Evolutionary conservation across 345 rosid genomes (phyloP).

Genomic region (Nasturtium officinale): DNA sequence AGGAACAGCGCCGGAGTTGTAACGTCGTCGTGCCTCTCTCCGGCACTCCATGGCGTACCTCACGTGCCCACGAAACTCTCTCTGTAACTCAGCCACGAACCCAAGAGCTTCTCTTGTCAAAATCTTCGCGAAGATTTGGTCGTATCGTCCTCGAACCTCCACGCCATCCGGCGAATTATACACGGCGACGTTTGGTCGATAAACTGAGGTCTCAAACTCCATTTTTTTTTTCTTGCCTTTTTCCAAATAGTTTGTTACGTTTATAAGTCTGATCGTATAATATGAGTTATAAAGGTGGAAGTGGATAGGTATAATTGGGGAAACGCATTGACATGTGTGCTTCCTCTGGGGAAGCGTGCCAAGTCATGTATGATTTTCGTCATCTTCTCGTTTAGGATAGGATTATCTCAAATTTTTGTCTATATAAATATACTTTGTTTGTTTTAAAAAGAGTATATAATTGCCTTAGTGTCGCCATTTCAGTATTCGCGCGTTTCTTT

Average conservation of each 20-base stretch:
- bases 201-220: constrained; percentile 39
- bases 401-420: constrained; percentile 19
- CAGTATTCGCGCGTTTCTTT: not conserved
- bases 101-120: constrained; percentile 73
- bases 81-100: constrained; percentile 76
- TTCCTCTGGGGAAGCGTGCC: constrained; percentile 36
- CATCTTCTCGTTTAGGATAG: constrained; percentile 32
- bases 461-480: not conserved
- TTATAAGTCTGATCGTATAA: constrained; percentile 1
- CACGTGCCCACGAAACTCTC: constrained; percentile 70
- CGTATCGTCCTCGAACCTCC: constrained; percentile 74
- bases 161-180: constrained; percentile 77
- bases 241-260: not conserved
- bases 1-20: constrained; percentile 59
- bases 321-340: constrained; percentile 43
- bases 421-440: not conserved
- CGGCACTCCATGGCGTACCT: constrained; percentile 84
- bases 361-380: constrained; percentile 38
- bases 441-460: not conserved
- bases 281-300: constrained; percentile 38
- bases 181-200: constrained; percentile 34
- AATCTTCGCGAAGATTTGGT: constrained; percentile 62
- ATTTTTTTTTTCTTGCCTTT: not conserved
- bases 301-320: constrained; percentile 30
- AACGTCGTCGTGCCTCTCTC: constrained; percentile 57